Percentiles rank a stretch among this genome's conserved stretches.
Evolutionary conservation across 768 basidiomycete genomes (phyloP).

Genomic region (Termitomyces sp.): DNA sequence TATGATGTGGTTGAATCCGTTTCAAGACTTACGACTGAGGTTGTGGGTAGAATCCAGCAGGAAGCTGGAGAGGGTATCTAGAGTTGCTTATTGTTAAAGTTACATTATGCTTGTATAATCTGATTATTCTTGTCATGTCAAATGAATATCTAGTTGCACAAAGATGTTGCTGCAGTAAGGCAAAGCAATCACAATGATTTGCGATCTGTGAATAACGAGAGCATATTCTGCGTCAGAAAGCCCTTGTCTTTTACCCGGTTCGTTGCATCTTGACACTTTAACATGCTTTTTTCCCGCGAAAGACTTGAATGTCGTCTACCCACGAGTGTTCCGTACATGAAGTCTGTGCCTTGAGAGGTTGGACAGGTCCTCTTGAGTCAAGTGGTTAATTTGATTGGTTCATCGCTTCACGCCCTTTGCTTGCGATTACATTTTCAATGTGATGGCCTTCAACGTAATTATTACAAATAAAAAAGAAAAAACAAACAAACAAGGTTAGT

Average conservation of each 20-base stretch:
- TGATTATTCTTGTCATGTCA: neutral
- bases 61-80: neutral
- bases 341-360: neutral
- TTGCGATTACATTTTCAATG: neutral
- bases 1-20: constrained; percentile 48
- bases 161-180: neutral
- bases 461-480: neutral
- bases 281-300: neutral
- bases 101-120: neutral
- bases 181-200: too few relatives aligned
- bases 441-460: too few relatives aligned
- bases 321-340: neutral
- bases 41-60: constrained; percentile 10
- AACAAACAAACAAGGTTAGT: neutral
- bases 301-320: neutral
- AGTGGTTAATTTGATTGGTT: too few relatives aligned
- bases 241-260: too few relatives aligned
- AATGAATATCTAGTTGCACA: neutral
- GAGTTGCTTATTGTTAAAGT: neutral
- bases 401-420: too few relatives aligned
- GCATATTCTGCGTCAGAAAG: too few relatives aligned
- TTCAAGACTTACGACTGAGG: constrained; percentile 37
- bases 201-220: too few relatives aligned
- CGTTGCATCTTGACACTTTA: too few relatives aligned
- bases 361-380: neutral